A percentile compares a stretch with the other conserved stretches of the same genome.
These are phyloP conservation scores for Podosphaera leucotricha DNA, from an alignment of 2,329 filamentous ascomycete species.

Conservation along the genomic window DNA sequence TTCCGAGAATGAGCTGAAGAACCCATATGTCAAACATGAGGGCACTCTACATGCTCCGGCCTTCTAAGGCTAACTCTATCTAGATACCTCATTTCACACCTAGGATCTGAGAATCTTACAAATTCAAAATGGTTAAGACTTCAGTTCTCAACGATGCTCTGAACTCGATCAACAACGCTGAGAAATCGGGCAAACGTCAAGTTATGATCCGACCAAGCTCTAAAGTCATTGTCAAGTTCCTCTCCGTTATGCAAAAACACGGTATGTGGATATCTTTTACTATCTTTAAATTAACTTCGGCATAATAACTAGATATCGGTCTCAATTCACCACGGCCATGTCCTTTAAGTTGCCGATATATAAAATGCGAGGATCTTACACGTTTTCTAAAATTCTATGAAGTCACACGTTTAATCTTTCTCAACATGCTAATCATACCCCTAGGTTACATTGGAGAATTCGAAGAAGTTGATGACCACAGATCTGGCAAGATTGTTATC, in stretches of 20 bases:
- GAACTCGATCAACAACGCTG: conserved; percentile 99
- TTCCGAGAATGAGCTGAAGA: conserved; percentile 32
- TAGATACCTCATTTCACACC: conserved; percentile 41
- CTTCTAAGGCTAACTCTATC: conserved; percentile 39
- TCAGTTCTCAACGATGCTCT: conserved; percentile 99
- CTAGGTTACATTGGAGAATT: conserved; percentile 98
- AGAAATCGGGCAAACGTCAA: conserved; percentile 99
- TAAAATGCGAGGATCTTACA: conserved; percentile 89
- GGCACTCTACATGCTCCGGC: conserved; percentile 45
- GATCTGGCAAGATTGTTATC: conserved; percentile 98
- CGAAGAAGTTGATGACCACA: conserved; percentile 98
- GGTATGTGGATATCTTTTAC: conserved; percentile 40
- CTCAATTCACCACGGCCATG: conserved; percentile 67
- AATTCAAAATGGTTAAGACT: conserved; percentile 94
- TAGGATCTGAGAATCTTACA: conserved; percentile 61
- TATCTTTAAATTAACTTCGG: conserved; percentile 33
- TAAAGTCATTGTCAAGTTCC: conserved; percentile 99
- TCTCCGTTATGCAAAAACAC: conserved; percentile 97
- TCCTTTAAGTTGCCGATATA: conserved; percentile 99
- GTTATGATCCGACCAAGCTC: conserved; percentile 93
- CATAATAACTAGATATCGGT: conserved; percentile 99
- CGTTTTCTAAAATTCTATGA: conserved; percentile 65
- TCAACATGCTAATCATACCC: conserved; percentile 41
- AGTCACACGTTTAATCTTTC: conserved; percentile 81
- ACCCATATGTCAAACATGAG: conserved; percentile 33